A percentile compares a stretch with the other conserved stretches of the same genome.
phyloP scores from a whole-genome alignment of 2,329 filamentous ascomycete species.

The Thelonectria olida region DNA sequence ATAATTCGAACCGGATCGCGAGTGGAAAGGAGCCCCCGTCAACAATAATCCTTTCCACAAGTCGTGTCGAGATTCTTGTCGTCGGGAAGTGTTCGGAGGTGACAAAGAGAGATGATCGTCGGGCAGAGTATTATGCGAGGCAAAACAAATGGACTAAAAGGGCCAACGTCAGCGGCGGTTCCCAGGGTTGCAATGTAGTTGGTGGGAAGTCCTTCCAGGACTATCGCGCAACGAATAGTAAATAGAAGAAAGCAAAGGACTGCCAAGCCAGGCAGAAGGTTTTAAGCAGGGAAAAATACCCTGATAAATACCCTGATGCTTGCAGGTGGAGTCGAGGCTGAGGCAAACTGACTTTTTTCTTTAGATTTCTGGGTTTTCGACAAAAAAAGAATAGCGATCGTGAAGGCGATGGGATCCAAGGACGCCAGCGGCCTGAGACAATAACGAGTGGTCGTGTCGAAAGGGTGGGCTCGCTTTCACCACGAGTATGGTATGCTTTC shows the following conservation, averaged over 20 bases:
- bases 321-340: conserved; percentile 11
- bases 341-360: conserved; percentile 38
- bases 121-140: conserved; percentile 26
- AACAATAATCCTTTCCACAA: conserved; percentile 30
- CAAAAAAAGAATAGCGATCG: conserved; percentile 46
- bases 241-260: background rate
- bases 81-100: conserved; percentile 18
- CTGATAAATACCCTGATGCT: conserved; percentile 17
- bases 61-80: conserved; percentile 26
- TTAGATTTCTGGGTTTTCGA: conserved; percentile 26
- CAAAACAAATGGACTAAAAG: conserved; percentile 22
- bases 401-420: conserved; percentile 52
- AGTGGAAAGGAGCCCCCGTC: conserved; percentile 23
- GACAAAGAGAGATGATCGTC: conserved; percentile 10
- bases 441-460: conserved; percentile 52
- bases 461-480: conserved; percentile 57
- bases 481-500: conserved; percentile 48
- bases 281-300: conserved; percentile 4
- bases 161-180: background rate
- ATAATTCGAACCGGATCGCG: conserved; percentile 60
- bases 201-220: background rate
- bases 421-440: conserved; percentile 66
- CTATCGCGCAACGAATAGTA: background rate
- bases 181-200: background rate
- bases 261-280: background rate